A percentile compares a stretch with the other conserved stretches of the same genome.
These are phyloP conservation scores for Euphorbia celastroides DNA, from an alignment of 441 rosid genomes.

Conservation along the genomic window DNA sequence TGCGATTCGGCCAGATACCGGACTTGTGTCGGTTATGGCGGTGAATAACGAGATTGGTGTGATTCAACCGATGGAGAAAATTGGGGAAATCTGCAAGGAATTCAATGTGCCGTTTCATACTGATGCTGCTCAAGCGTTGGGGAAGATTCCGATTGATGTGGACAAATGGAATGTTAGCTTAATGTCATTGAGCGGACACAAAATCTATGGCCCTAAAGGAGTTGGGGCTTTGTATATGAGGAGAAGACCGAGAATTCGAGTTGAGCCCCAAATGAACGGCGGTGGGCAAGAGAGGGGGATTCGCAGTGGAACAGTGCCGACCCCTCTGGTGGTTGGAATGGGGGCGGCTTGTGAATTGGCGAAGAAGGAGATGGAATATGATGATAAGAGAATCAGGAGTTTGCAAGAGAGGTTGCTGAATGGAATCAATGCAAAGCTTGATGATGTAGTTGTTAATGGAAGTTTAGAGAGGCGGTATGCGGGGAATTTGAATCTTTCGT, in stretches of 20 bases:
- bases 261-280: constrained; percentile 90
- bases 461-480: constrained; percentile 65
- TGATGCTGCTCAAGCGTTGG: constrained; percentile 91
- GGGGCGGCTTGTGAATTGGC: constrained; percentile 92
- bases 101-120: constrained; percentile 77
- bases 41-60: constrained; percentile 97
- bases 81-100: constrained; percentile 80
- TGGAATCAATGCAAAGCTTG: constrained; percentile 67
- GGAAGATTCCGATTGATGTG: constrained; percentile 85
- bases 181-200: constrained; percentile 93
- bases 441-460: constrained; percentile 87
- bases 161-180: constrained; percentile 86
- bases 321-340: constrained; percentile 85
- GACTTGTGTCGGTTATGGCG: constrained; percentile 87
- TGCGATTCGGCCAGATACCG: constrained; percentile 74
- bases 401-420: constrained; percentile 70
- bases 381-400: constrained; percentile 52
- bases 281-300: constrained; percentile 99
- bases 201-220: constrained; percentile 90
- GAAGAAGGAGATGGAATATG: constrained; percentile 83
- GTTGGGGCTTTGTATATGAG: constrained; percentile 86
- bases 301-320: constrained; percentile 83
- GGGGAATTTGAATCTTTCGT: constrained; percentile 83
- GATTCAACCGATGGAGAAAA: constrained; percentile 90
- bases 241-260: constrained; percentile 73